phyloP scores from a whole-genome alignment of 495 filamentous ascomycete species.

The Venustampulla echinocandica region DNA sequence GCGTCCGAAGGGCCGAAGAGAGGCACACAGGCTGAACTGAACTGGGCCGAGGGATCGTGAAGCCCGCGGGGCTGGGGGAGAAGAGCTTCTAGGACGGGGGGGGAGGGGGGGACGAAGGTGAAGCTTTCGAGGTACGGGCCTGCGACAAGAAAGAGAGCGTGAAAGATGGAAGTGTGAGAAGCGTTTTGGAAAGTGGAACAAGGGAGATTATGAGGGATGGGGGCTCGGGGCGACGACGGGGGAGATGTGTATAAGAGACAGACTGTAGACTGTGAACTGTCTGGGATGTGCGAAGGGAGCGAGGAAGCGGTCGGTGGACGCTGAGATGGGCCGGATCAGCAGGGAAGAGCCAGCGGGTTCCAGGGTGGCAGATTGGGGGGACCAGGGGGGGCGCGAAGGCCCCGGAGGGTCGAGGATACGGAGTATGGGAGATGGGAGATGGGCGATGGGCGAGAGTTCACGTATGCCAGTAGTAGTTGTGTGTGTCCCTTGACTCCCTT shows the following conservation, averaged over 20 bases:
- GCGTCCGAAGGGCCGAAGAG: neutral
- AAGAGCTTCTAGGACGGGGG: conserved; percentile 10
- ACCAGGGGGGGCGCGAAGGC: neutral
- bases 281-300: neutral
- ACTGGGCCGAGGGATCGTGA: neutral
- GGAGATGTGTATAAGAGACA: neutral
- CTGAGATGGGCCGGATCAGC: neutral
- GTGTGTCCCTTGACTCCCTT: no score
- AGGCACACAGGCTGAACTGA: conserved; percentile 1
- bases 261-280: neutral
- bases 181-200: conserved; percentile 22
- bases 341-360: neutral
- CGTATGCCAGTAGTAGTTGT: neutral
- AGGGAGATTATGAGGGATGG: conserved; percentile 20
- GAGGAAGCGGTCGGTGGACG: neutral
- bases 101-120: no score
- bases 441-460: neutral
- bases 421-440: neutral
- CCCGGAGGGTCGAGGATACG: neutral
- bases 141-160: conserved; percentile 25
- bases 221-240: neutral
- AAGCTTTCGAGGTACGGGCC: conserved; percentile 23
- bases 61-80: neutral
- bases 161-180: conserved; percentile 19
- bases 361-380: conserved; percentile 1